phyloP scores from a whole-genome alignment of 2,329 filamentous ascomycete species.

The Pseudocercospora pini-densiflorae region DNA sequence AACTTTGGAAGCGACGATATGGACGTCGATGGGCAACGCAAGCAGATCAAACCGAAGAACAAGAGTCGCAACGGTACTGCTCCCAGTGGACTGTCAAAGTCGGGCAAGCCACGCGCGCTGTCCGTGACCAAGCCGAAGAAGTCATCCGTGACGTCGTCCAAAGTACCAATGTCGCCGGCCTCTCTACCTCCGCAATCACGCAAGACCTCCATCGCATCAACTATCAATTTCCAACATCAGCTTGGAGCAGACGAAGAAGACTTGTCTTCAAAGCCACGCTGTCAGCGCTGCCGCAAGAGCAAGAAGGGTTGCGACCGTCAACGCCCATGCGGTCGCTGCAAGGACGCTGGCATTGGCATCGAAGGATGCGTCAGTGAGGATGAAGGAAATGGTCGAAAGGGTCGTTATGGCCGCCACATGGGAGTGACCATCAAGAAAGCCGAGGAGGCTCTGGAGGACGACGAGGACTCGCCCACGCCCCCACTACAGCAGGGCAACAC shows the following conservation, averaged over 20 bases:
- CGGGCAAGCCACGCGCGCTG: constrained; percentile 47
- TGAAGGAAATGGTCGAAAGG: constrained; percentile 95
- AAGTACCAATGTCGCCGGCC: constrained; percentile 57
- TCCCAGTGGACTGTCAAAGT: constrained; percentile 36
- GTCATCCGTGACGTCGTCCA: constrained; percentile 36
- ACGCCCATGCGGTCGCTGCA: constrained; percentile 91
- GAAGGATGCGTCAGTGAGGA: constrained; percentile 98
- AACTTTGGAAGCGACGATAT: constrained; percentile 61
- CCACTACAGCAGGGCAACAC: constrained; percentile 38
- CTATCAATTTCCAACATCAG: constrained; percentile 65
- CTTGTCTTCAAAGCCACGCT: constrained; percentile 91
- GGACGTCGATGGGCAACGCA: constrained; percentile 50
- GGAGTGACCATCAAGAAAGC: constrained; percentile 67
- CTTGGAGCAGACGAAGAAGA: constrained; percentile 77
- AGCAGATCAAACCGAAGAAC: constrained; percentile 49
- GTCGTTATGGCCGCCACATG: constrained; percentile 79
- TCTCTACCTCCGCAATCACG: constrained; percentile 72
- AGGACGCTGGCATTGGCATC: constrained; percentile 89
- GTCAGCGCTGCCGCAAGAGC: constrained; percentile 97
- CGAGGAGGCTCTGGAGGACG: constrained; percentile 28
- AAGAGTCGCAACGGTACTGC: constrained; percentile 38
- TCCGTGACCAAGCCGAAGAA: constrained; percentile 59
- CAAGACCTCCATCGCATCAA: constrained; percentile 70
- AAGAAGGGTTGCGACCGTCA: constrained; percentile 99
- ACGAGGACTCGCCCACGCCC: constrained; percentile 21